Evolutionary conservation across 129 eudicot genomes (phyloP).

Genomic region (Escallonia rubra): DNA sequence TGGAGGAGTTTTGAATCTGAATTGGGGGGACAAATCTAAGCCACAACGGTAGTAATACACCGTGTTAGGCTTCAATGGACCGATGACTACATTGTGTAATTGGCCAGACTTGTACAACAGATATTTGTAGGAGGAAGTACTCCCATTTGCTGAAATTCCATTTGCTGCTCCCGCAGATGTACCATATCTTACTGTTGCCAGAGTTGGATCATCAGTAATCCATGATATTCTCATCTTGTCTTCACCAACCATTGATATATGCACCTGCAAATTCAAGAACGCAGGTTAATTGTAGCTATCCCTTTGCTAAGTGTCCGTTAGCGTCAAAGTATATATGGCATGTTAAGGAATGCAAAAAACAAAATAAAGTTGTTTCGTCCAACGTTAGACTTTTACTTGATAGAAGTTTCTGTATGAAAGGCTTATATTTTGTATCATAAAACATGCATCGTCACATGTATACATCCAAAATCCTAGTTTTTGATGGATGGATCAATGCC

Average conservation of each 20-base stretch:
- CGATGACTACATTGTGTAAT: slow-evolving; percentile 53
- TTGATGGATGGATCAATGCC: too few relatives aligned
- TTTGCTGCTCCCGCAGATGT: slow-evolving; percentile 33
- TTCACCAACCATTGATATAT: slow-evolving; percentile 48
- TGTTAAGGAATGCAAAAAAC: too few relatives aligned
- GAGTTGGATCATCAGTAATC: slow-evolving; percentile 44
- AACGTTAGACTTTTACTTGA: too few relatives aligned
- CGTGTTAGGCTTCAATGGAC: slow-evolving; percentile 51
- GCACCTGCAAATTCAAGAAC: slow-evolving; percentile 35
- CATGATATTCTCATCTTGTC: slow-evolving; percentile 71
- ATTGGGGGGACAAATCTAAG: slow-evolving; percentile 25
- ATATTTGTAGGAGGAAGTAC: slow-evolving; percentile 35
- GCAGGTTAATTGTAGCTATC: not conserved
- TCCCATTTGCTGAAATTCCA: slow-evolving; percentile 40
- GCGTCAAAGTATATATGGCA: too few relatives aligned
- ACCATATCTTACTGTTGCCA: slow-evolving; percentile 49
- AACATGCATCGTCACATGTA: too few relatives aligned
- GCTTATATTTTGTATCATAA: too few relatives aligned
- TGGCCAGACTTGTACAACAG: slow-evolving; percentile 42
- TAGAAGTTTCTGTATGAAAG: too few relatives aligned
- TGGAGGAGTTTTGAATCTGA: slow-evolving; percentile 62
- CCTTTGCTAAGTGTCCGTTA: too few relatives aligned
- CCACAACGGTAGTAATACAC: slow-evolving; percentile 58
- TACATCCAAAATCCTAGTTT: too few relatives aligned
- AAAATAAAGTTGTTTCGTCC: too few relatives aligned